These are phyloP conservation scores for Ogataea nonfermentans DNA, from an alignment of 805 yeast genomes.

Conservation along the genomic window DNA sequence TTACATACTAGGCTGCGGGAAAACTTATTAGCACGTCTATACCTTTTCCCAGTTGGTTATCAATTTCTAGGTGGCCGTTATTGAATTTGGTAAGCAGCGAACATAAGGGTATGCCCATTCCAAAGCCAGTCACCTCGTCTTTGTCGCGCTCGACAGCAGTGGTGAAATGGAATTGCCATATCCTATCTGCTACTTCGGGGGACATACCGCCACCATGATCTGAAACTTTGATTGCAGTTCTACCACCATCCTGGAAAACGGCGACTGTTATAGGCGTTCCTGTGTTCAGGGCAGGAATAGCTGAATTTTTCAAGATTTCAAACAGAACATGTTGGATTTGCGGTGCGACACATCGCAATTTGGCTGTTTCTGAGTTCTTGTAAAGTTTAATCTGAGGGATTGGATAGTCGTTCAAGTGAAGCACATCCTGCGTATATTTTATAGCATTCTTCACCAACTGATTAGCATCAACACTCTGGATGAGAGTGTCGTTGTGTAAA, in stretches of 20 bases:
- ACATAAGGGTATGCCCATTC: constrained; percentile 35
- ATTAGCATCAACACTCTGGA: constrained; percentile 14
- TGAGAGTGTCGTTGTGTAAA: constrained; percentile 17
- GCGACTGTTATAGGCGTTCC: constrained; percentile 20
- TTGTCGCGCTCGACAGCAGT: constrained; percentile 24
- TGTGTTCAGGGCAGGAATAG: constrained; percentile 28
- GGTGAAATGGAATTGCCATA: constrained; percentile 35
- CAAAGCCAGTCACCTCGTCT: constrained; percentile 33
- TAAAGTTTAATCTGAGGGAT: constrained; percentile 24
- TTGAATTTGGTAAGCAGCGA: constrained; percentile 29
- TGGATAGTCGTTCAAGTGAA: constrained; percentile 31
- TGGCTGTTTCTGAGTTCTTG: constrained; percentile 1
- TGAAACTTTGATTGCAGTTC: constrained; percentile 21
- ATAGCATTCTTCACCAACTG: constrained; percentile 19
- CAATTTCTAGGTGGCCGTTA: constrained; percentile 24
- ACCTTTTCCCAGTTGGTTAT: constrained; percentile 25
- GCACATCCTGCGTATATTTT: constrained; percentile 23
- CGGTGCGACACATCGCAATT: constrained; percentile 28
- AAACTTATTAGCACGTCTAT: constrained; percentile 25
- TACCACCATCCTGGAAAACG: constrained; percentile 3
- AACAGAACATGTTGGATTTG: constrained; percentile 33
- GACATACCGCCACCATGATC: constrained; percentile 34
- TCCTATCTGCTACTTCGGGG: constrained; percentile 18
- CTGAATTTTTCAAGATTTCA: constrained; percentile 32
- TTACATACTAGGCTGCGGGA: constrained; percentile 16